phyloP scores from a whole-genome alignment of 345 rosid genomes.

The Camelina hispida region DNA sequence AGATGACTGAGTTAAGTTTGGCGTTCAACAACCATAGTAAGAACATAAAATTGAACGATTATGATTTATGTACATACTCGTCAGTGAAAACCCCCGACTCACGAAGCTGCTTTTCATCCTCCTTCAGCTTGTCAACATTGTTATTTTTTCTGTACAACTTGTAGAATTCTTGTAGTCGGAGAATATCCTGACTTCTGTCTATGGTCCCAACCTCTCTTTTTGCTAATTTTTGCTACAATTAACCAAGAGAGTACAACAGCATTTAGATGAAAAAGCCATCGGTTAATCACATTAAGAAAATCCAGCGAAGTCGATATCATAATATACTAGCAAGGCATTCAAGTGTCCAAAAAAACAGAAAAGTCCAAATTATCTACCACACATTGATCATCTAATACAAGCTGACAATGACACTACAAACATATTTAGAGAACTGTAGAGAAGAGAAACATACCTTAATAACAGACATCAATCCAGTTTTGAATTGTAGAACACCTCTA shows the following conservation, averaged over 20 bases:
- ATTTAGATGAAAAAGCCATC: conserved; percentile 19
- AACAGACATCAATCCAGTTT: conserved; percentile 95
- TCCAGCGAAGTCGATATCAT: background rate
- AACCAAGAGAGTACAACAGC: conserved; percentile 31
- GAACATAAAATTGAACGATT: background rate
- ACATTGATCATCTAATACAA: conserved; percentile 4
- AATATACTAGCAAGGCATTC: conserved; percentile 16
- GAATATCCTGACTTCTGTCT: conserved; percentile 89
- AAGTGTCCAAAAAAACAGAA: background rate
- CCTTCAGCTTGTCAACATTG: conserved; percentile 73
- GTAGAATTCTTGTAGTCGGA: conserved; percentile 85
- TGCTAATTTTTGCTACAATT: conserved; percentile 92
- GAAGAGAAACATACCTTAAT: conserved; percentile 65
- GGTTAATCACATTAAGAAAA: background rate
- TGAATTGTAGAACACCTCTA: conserved; percentile 96
- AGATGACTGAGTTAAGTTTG: conserved; percentile 26
- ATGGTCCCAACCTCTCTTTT: conserved; percentile 85
- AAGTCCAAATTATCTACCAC: conserved; percentile 1
- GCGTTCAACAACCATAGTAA: conserved; percentile 11
- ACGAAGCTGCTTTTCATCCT: conserved; percentile 81
- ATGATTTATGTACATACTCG: conserved; percentile 66
- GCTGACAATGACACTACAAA: conserved; percentile 9
- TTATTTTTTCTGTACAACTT: conserved; percentile 78
- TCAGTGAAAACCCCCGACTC: conserved; percentile 74
- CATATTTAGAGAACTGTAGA: conserved; percentile 7